phyloP scores from a whole-genome alignment of 2,329 filamentous ascomycete genomes.

The Clonostachys byssicola region DNA sequence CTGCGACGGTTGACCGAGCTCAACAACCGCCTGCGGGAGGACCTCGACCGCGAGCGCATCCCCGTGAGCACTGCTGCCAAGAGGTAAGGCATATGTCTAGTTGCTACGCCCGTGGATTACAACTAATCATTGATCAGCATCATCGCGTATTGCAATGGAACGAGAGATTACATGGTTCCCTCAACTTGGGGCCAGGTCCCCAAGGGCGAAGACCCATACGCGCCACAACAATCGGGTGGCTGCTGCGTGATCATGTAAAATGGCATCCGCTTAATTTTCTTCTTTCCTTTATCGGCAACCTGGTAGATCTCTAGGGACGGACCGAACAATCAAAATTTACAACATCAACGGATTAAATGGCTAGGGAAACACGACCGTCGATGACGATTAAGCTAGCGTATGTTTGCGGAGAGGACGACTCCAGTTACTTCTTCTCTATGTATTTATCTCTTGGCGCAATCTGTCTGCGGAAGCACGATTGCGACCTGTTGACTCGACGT shows the following conservation, averaged over 20 bases:
- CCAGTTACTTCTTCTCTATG: neutral
- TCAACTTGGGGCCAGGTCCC: constrained; percentile 94
- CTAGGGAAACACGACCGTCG: constrained; percentile 3
- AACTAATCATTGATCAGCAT: constrained; percentile 53
- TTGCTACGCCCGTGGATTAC: neutral
- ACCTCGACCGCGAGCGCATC: constrained; percentile 91
- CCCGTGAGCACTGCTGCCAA: constrained; percentile 91
- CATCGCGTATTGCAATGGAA: constrained; percentile 97
- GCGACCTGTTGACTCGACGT: neutral
- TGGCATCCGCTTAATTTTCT: constrained; percentile 1
- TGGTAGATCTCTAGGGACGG: neutral
- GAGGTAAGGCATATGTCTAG: constrained; percentile 52
- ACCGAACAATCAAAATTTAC: constrained; percentile 1
- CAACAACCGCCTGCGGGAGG: constrained; percentile 92
- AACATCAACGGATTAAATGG: constrained; percentile 1
- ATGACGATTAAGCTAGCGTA: constrained; percentile 7
- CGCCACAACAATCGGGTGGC: constrained; percentile 85
- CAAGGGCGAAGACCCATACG: constrained; percentile 96
- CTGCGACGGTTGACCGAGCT: constrained; percentile 92
- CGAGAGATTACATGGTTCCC: constrained; percentile 98
- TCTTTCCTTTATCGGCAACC: neutral
- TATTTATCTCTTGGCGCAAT: neutral
- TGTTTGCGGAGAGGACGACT: constrained; percentile 1
- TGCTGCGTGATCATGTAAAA: constrained; percentile 93
- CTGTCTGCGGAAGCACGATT: neutral